These are phyloP conservation scores for Ganoderma sp. DNA, from an alignment of 1,284 basidiomycete species.

Conservation along the genomic window DNA sequence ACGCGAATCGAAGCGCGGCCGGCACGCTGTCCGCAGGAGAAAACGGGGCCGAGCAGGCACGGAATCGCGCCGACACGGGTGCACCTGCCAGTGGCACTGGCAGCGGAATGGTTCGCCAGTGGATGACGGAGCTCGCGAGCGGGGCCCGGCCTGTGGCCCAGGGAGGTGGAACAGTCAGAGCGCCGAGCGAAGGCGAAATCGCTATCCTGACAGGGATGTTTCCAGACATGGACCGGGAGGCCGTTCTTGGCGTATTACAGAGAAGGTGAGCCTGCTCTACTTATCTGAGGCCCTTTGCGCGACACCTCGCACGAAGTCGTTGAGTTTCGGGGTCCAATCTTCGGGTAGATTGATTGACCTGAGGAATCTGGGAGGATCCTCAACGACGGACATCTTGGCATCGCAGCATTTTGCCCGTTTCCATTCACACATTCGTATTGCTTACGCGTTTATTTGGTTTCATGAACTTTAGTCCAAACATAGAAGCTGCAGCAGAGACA, in stretches of 20 bases:
- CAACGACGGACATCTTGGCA: neutral
- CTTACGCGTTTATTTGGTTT: conserved; percentile 9
- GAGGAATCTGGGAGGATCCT: conserved; percentile 1
- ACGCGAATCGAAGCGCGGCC: conserved; percentile 8
- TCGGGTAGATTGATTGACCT: neutral
- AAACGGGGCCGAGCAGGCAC: conserved; percentile 15
- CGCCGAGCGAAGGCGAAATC: conserved; percentile 79
- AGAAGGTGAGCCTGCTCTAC: conserved; percentile 69
- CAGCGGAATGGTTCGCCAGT: conserved; percentile 69
- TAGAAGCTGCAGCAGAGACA: conserved; percentile 83
- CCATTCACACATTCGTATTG: neutral
- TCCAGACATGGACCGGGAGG: conserved; percentile 75
- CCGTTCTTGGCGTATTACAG: conserved; percentile 81
- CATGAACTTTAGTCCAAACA: conserved; percentile 60
- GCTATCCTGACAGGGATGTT: conserved; percentile 80
- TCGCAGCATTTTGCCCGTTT: neutral
- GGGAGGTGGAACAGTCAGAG: conserved; percentile 58
- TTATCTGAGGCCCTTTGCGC: neutral
- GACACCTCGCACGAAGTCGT: neutral
- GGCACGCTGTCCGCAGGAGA: conserved; percentile 16
- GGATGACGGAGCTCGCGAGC: conserved; percentile 82
- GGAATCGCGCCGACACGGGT: conserved; percentile 11
- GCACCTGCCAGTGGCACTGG: conserved; percentile 19
- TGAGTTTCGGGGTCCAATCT: neutral
- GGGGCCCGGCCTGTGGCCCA: conserved; percentile 50